Percentiles rank a stretch among this genome's conserved stretches.
Evolutionary conservation across 164 flowering plant genomes (phyloP).

Genomic region (Aristolochia californica): DNA sequence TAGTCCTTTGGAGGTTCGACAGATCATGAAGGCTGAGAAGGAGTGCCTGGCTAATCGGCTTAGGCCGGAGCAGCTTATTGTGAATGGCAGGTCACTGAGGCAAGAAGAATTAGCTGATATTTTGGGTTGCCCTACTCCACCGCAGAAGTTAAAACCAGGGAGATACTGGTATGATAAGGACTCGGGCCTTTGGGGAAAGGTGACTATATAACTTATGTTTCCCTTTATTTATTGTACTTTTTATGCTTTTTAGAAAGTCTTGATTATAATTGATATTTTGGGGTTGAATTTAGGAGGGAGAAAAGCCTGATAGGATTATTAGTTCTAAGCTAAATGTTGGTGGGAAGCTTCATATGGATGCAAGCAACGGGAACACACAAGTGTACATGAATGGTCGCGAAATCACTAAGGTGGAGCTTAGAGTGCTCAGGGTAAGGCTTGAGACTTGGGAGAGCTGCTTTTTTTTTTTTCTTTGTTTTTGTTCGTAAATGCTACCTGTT

Average conservation of each 20-base stretch:
- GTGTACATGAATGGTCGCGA: slow-evolving; percentile 49
- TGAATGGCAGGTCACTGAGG: slow-evolving; percentile 33
- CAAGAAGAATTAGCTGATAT: slow-evolving; percentile 39
- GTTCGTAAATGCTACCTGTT: no score
- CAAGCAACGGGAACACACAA: slow-evolving; percentile 43
- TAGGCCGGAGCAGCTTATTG: slow-evolving; percentile 39
- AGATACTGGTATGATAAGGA: slow-evolving; percentile 56
- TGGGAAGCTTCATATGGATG: slow-evolving; percentile 36
- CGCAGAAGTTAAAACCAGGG: slow-evolving; percentile 42
- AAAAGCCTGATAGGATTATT: slow-evolving; percentile 38
- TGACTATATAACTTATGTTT: slow-evolving; percentile 4
- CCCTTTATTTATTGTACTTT: background rate
- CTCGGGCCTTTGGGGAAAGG: slow-evolving; percentile 58
- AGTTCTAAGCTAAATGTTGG: slow-evolving; percentile 42
- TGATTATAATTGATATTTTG: background rate
- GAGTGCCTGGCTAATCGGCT: slow-evolving; percentile 47
- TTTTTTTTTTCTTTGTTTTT: background rate
- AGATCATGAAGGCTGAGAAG: slow-evolving; percentile 48
- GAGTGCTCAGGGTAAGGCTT: slow-evolving; percentile 30
- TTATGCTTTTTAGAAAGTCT: background rate
- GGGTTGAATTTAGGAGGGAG: slow-evolving; percentile 32
- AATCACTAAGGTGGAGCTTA: slow-evolving; percentile 40
- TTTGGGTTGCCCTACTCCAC: slow-evolving; percentile 33
- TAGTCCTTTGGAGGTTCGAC: slow-evolving; percentile 45
- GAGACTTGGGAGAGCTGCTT: background rate